Conservation (phyloP, 768 basidiomycete species). For the Asterophora parasitica region DNA sequence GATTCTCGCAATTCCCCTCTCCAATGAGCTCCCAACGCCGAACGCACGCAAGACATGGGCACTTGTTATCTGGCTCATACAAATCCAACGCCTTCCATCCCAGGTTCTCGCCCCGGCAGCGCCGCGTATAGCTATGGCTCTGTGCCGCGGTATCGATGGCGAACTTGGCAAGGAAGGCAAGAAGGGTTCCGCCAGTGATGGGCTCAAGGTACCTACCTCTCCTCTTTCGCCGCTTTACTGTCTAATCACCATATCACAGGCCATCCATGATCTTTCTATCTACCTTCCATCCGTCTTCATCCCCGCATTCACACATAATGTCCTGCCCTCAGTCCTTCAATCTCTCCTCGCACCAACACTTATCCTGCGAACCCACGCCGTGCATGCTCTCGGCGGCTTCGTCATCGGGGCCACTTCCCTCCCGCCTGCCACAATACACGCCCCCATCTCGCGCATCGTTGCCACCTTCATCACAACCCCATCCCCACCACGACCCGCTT, state of each 20-base stretch:
- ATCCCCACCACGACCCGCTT: constrained; percentile 25
- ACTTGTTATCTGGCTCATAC: constrained; percentile 69
- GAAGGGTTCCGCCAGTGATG: constrained; percentile 76
- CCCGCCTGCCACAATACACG: constrained; percentile 44
- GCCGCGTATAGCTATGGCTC: constrained; percentile 63
- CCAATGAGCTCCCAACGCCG: constrained; percentile 66
- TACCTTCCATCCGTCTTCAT: constrained; percentile 64
- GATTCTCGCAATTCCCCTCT: constrained; percentile 68
- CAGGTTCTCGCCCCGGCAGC: constrained; percentile 56
- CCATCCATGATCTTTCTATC: constrained; percentile 63
- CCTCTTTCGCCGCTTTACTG: constrained; percentile 3
- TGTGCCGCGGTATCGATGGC: constrained; percentile 75
- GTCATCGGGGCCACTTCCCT: constrained; percentile 49
- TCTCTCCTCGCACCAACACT: constrained; percentile 63
- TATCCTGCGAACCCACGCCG: constrained; percentile 65
- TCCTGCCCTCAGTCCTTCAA: constrained; percentile 57
- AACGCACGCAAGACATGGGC: constrained; percentile 86
- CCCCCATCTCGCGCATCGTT: constrained; percentile 46
- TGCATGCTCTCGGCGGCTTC: constrained; percentile 70
- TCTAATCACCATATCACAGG: constrained; percentile 39
- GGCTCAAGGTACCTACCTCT: constrained; percentile 54
- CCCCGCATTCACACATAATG: constrained; percentile 47
- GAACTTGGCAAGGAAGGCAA: constrained; percentile 87
- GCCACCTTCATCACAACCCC: constrained; percentile 44
- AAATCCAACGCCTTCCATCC: constrained; percentile 63